Evolutionary conservation across 2,329 filamentous ascomycete genomes (phyloP), one percentile per base, ranked within the genome.

Genomic region (Sclerotinia spermophila): DNA sequence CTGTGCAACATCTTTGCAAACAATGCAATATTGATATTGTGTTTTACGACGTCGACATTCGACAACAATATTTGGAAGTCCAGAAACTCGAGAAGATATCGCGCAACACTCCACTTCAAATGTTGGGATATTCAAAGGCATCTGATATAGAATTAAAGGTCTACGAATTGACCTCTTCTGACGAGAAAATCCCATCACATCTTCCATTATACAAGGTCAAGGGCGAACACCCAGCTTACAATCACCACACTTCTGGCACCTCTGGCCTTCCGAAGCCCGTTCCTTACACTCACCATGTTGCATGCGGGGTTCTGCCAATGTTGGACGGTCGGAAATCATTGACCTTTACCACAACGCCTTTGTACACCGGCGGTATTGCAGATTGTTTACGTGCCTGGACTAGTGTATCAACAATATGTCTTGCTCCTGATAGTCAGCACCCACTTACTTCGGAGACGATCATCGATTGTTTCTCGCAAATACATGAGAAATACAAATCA

Each of bases 291-390:
- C 86, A 90, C 75, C 82, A 82, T 60, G 86, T 82, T 17, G 86
- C 84, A 4, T 83, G 88, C 5, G 85, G 84, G 2, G 85, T 86
- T 0, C 80, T 90, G 0, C 86, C 87, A 11, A 79, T 4, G 76
- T 80, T 3, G 10, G 27, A 69, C n/a, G 58, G 58, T 40, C 55
- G 67, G n/a, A 21, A 45, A 40, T 40, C 56, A 69, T 84, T 86
- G 0, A 89, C 87, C 0, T 90, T 90, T 74, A 88, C 88, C 0
- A 89, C 88, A 0, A 91, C 89, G 3, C 89, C 89, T 0, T 81
- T 91, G 0, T 91, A 90, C 73, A 88, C 90, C 74, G 89, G 89
- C 1, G 89, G 89, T 0, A 82, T 90, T 13, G 86, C 88, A 1
- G 89, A 91, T 76, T 82, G 86, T 30, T 85, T 90, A 60, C 81